phyloP scores from a whole-genome alignment of 1,284 basidiomycete species.

The Taiwanofungus camphoratus region DNA sequence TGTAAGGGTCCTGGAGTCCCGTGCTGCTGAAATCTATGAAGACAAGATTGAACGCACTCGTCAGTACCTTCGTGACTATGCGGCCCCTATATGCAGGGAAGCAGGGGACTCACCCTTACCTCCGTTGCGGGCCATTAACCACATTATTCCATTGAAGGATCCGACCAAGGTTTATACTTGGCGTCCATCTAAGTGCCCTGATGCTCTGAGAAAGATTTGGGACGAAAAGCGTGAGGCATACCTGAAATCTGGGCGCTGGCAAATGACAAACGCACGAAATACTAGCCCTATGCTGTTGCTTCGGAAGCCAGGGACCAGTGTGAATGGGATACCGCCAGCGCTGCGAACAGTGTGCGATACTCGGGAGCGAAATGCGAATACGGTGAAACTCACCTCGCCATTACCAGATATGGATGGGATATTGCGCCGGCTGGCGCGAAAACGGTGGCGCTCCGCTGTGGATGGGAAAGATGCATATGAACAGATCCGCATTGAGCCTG shows the following conservation, averaged over 20 bases:
- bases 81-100: slow-evolving; percentile 22
- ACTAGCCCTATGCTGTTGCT: background rate
- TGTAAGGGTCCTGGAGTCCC: slow-evolving; percentile 7
- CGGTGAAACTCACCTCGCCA: slow-evolving; percentile 15
- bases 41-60: slow-evolving; percentile 12
- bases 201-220: slow-evolving; percentile 24
- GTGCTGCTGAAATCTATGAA: slow-evolving; percentile 13
- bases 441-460: slow-evolving; percentile 2
- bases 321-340: slow-evolving; percentile 7
- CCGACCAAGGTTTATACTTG: slow-evolving; percentile 25
- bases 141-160: slow-evolving; percentile 33
- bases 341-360: slow-evolving; percentile 29
- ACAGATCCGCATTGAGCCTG: slow-evolving; percentile 11
- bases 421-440: slow-evolving; percentile 1
- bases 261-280: background rate
- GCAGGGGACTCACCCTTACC: slow-evolving; percentile 24
- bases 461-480: slow-evolving; percentile 20
- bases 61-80: slow-evolving; percentile 16
- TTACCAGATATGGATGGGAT: slow-evolving; percentile 7
- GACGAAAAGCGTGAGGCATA: slow-evolving; percentile 25
- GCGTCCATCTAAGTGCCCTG: slow-evolving; percentile 26
- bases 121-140: slow-evolving; percentile 31
- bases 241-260: slow-evolving; percentile 10
- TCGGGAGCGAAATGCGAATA: slow-evolving; percentile 29
- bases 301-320: slow-evolving; percentile 1